A percentile compares a stretch with the other conserved stretches of the same genome.
Conservation (phyloP, 1,284 basidiomycete genomes). For the Malassezia arunalokei region DNA sequence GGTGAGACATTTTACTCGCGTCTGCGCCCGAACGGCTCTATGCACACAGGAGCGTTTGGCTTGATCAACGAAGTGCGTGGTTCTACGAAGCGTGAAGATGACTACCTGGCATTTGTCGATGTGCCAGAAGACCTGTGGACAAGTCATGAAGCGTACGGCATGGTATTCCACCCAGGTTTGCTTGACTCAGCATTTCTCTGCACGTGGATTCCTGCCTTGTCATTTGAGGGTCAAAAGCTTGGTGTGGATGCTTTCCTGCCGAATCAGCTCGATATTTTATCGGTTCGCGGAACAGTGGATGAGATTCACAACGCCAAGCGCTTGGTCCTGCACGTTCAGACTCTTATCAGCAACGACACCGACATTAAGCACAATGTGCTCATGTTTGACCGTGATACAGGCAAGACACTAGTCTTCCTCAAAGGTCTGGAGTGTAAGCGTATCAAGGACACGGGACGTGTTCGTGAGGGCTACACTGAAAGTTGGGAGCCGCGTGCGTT, state of each 20-base stretch:
- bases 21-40: conserved; percentile 15
- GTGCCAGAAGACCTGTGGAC: conserved; percentile 16
- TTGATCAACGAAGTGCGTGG: conserved; percentile 17
- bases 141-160: conserved; percentile 5
- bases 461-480: conserved; percentile 14
- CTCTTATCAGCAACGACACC: conserved; percentile 10
- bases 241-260: conserved; percentile 17
- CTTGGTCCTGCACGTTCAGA: conserved; percentile 8
- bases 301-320: conserved; percentile 12
- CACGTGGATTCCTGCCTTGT: conserved; percentile 18
- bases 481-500: conserved; percentile 15
- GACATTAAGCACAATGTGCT: conserved; percentile 18
- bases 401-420: conserved; percentile 17
- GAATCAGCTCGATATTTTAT: conserved; percentile 13
- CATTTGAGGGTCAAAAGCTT: conserved; percentile 15
- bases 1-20: conserved; percentile 16
- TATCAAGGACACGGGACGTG: conserved; percentile 16
- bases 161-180: conserved; percentile 18
- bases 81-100: conserved; percentile 17
- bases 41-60: conserved; percentile 16
- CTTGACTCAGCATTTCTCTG: conserved; percentile 18
- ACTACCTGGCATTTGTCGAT: conserved; percentile 17
- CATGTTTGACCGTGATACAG: conserved; percentile 17
- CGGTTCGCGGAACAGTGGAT: conserved; percentile 13
- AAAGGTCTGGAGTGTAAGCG: conserved; percentile 17